Conservation (phyloP, 805 yeast species). For the Pichia sporocuriosa region DNA sequence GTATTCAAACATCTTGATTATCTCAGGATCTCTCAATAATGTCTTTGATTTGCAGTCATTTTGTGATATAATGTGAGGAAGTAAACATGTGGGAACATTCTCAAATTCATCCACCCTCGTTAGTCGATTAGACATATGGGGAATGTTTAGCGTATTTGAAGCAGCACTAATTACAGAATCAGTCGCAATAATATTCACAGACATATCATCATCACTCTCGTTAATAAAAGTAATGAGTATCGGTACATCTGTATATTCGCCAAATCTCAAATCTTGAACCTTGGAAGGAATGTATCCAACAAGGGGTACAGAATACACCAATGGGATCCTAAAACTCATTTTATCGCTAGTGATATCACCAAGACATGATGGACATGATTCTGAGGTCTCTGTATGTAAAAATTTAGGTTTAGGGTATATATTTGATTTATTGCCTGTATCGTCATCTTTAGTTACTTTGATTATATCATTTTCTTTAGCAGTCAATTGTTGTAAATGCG, state of each 20-base stretch:
- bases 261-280: background rate
- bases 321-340: background rate
- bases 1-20: background rate
- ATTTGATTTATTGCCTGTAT: conserved; percentile 5
- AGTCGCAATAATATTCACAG: conserved; percentile 10
- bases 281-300: background rate
- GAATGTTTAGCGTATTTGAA: background rate
- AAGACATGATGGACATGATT: conserved; percentile 4
- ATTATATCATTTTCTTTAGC: background rate
- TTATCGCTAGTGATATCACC: background rate
- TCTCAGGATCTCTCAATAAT: background rate
- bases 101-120: conserved; percentile 12
- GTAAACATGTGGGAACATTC: conserved; percentile 26
- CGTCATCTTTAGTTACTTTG: background rate
- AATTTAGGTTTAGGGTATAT: conserved; percentile 16
- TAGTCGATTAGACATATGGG: too few relatives aligned
- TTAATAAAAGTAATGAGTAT: conserved; percentile 16
- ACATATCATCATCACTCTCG: conserved; percentile 4
- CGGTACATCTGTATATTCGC: background rate
- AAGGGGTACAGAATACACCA: conserved; percentile 4
- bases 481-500: background rate
- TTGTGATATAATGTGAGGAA: conserved; percentile 15
- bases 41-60: conserved; percentile 18
- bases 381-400: conserved; percentile 18
- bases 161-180: background rate